Evolutionary conservation across 139 green algal genomes (phyloP), one percentile per base, ranked within the genome.

Genomic region (Chlorella sp.): DNA sequence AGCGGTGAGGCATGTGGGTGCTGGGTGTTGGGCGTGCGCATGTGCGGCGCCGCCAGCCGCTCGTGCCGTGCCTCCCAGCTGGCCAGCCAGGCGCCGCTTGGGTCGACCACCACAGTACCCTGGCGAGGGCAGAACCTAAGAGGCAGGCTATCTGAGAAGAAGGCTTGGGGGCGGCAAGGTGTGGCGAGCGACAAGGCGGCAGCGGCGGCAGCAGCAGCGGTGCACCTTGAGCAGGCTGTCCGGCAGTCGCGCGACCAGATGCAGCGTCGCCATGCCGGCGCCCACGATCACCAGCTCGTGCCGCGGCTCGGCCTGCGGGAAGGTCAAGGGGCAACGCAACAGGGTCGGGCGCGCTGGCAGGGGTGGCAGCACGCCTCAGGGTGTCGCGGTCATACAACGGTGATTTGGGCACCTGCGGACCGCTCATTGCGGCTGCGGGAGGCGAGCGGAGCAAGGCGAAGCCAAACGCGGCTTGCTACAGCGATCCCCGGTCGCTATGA

Each of bases 281-380:
- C 84, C 84, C 23, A 88, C 78, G 38, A 88, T 38, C 3, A 80
- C 36, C 63, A 88, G 44, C n/a, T 88, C 76, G 73, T 65, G 85
- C 3, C 36, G n/a, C 74, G 56, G 38, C 44, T 47, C 74, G 16
- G 36, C 57, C 18, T 68, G 34, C 57, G 20, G 15, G 60, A 26
- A 28, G 63, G 63, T 5, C 28, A 38, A 32, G 26, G 28, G 63
- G 63, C 63, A 32, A 18, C 26, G 63, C 15, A n/a, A n/a, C n/a
- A n/a, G n/a, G n/a, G n/a, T n/a, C n/a, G n/a, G n/a, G n/a, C n/a
- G n/a, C n/a, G n/a, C n/a, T n/a, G n/a, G n/a, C n/a, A n/a, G n/a
- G n/a, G n/a, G n/a, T n/a, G n/a, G n/a, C n/a, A n/a, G n/a, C n/a
- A 23, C 23, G 2, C 62, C 3, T 28, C 62, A 1, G 21, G 62